Base-by-base conservation (phyloP, 73 alveolate genomes). In the Stentor roeselii region DNA sequence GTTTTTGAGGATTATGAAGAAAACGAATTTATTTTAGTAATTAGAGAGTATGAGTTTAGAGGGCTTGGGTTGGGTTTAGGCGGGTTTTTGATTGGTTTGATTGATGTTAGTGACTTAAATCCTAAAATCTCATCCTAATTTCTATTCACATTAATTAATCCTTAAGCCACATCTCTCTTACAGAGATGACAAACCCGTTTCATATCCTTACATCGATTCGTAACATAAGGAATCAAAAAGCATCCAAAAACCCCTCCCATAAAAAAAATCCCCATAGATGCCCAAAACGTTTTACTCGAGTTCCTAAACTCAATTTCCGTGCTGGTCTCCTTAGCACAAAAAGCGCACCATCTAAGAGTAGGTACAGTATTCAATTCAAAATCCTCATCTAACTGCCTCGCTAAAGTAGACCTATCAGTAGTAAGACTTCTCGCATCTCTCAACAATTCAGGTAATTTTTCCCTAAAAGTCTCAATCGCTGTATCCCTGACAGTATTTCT, bases 1-100 rank as follows among this genome's bases (percentile, higher is more conserved):
- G 83, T 94, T 94, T 85, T 78, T 94, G 85, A 90, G 95, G 84
- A 94, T 94, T 37, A 94, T 93, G 98, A 93, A 92, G 89, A 93
- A 93, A 93, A 93, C 96, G 3, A 92, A 91, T 84, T 78, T 92
- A 76, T 91, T 91, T 84, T 92, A 84, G 90, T n/a, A n/a, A n/a
- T n/a, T n/a, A n/a, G n/a, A n/a, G n/a, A n/a, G n/a, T n/a, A n/a
- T n/a, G n/a, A n/a, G n/a, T n/a, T n/a, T n/a, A n/a, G n/a, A n/a
- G n/a, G n/a, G n/a, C n/a, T n/a, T n/a, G n/a, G n/a, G n/a, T n/a
- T n/a, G n/a, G n/a, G n/a, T n/a, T n/a, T n/a, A n/a, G n/a, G n/a
- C n/a, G n/a, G n/a, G n/a, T n/a, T n/a, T n/a, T n/a, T n/a, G n/a
- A n/a, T n/a, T n/a, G n/a, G n/a, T n/a, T n/a, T n/a, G n/a, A n/a